A percentile compares a stretch with the other conserved stretches of the same genome.
Conservation (phyloP, 768 basidiomycete species). For the Serendipita sp. region DNA sequence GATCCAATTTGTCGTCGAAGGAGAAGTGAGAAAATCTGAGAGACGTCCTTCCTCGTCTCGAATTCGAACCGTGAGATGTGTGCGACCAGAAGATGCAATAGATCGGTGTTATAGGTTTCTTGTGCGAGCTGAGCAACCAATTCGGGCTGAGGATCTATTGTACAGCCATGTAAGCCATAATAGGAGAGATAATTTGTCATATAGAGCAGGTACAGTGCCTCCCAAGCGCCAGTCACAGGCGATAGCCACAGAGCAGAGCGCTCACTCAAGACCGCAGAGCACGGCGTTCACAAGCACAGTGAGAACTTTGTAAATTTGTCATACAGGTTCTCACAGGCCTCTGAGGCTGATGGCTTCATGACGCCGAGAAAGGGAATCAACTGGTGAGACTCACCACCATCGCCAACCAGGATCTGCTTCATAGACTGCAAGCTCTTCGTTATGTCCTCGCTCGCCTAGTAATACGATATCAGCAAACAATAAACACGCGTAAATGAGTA, state of each 20-base stretch:
- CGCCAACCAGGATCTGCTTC: conserved; percentile 74
- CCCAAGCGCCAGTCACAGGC: neutral
- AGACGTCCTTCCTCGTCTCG: conserved; percentile 76
- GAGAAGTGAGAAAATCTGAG: conserved; percentile 80
- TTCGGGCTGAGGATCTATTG: conserved; percentile 67
- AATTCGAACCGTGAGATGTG: conserved; percentile 84
- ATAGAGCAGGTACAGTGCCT: neutral
- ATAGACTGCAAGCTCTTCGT: conserved; percentile 81
- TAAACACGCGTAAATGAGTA: neutral
- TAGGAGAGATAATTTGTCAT: neutral
- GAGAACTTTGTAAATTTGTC: too few relatives aligned
- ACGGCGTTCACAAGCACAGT: too few relatives aligned
- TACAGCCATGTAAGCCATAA: neutral
- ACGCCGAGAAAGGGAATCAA: neutral
- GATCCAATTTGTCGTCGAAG: conserved; percentile 82
- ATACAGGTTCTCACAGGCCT: neutral
- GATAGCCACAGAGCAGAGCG: neutral
- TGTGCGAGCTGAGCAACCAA: conserved; percentile 88
- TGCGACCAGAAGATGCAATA: conserved; percentile 64
- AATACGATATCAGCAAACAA: neutral
- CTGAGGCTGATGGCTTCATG: neutral
- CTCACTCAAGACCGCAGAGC: too few relatives aligned
- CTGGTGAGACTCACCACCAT: conserved; percentile 49
- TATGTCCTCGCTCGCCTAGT: conserved; percentile 75
- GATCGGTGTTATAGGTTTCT: conserved; percentile 84